These are phyloP conservation scores for Moricandia moricandioides DNA, from an alignment of 345 rosid genomes.

Conservation along the genomic window DNA sequence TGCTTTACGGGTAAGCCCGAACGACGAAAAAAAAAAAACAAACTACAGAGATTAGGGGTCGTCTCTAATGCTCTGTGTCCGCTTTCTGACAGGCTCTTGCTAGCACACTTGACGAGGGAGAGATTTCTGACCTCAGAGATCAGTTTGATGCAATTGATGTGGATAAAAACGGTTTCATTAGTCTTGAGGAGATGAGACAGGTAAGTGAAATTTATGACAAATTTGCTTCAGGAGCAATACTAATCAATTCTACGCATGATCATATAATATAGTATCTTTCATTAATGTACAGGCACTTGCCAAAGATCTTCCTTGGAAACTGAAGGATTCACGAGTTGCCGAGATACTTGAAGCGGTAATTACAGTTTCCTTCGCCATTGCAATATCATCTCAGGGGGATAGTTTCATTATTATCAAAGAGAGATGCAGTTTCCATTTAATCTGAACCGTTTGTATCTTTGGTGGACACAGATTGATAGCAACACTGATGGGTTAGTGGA, in stretches of 20 bases:
- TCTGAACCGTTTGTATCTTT: constrained; percentile 18
- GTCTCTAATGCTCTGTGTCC: constrained; percentile 15
- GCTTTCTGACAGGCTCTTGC: constrained; percentile 72
- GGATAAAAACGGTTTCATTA: constrained; percentile 92
- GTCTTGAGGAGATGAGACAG: constrained; percentile 99
- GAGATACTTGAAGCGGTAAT: constrained; percentile 94
- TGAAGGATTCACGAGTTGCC: constrained; percentile 81
- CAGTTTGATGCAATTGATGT: constrained; percentile 99
- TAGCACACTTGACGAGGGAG: constrained; percentile 85
- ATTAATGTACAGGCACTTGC: constrained; percentile 78
- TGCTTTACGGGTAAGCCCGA: constrained; percentile 73
- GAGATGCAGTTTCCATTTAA: background rate
- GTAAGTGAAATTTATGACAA: constrained; percentile 24
- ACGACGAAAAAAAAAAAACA: background rate
- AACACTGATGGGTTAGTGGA: constrained; percentile 98
- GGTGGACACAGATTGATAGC: constrained; percentile 74
- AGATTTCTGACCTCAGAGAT: constrained; percentile 83
- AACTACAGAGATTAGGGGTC: background rate
- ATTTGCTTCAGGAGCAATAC: background rate
- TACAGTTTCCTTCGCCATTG: background rate
- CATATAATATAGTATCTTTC: background rate
- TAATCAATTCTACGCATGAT: background rate
- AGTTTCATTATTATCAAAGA: background rate
- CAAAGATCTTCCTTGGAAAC: constrained; percentile 95
- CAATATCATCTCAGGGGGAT: background rate